These are phyloP conservation scores for Rhodotorula sp. DNA, from an alignment of 1,284 basidiomycete genomes.

Conservation along the genomic window DNA sequence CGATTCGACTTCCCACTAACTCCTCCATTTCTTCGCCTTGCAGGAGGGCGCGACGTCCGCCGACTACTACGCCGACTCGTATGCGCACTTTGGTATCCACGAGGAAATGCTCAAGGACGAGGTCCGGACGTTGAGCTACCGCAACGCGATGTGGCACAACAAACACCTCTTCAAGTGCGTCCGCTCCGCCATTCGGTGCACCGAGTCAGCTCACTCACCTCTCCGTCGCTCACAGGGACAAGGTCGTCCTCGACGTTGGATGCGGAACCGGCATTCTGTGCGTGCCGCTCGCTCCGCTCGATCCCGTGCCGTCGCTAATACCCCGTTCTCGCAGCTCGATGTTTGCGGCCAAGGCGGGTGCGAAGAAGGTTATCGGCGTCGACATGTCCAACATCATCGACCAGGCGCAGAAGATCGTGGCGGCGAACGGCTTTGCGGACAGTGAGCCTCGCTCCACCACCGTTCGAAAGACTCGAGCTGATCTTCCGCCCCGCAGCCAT, in stretches of 20 bases:
- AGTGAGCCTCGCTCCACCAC: conserved; percentile 59
- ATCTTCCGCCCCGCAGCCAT: conserved; percentile 60
- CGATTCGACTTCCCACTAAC: background rate
- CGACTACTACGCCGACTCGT: conserved; percentile 58
- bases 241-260: conserved; percentile 95
- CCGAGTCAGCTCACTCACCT: background rate
- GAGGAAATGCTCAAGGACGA: conserved; percentile 99
- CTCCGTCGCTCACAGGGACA: conserved; percentile 55
- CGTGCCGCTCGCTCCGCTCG: background rate
- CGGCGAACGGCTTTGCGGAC: conserved; percentile 93
- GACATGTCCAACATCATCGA: conserved; percentile 99
- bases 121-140: conserved; percentile 94
- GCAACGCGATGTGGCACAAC: conserved; percentile 92
- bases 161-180: conserved; percentile 79
- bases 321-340: conserved; percentile 55
- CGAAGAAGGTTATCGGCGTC: conserved; percentile 92
- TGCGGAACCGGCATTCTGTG: conserved; percentile 93
- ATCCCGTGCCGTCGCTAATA: background rate
- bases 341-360: conserved; percentile 98
- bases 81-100: conserved; percentile 97
- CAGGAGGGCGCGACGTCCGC: conserved; percentile 42
- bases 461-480: background rate
- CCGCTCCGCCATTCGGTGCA: background rate
- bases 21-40: background rate
- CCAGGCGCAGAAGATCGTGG: conserved; percentile 94